phyloP scores from a whole-genome alignment of 2,329 filamentous ascomycete genomes.

The Coniochaeta sp. region DNA sequence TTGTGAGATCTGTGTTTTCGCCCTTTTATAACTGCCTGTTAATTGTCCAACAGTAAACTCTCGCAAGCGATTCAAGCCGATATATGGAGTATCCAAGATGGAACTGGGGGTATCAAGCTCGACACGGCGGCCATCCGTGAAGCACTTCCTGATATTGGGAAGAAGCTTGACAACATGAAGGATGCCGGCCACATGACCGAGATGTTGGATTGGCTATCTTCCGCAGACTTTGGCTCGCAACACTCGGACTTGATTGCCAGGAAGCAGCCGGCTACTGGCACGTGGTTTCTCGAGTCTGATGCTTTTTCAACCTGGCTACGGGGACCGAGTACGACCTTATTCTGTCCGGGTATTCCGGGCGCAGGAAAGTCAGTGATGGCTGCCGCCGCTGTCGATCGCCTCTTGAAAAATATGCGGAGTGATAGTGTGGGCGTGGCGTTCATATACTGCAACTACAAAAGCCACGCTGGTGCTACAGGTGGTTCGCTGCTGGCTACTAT shows the following conservation, averaged over 20 bases:
- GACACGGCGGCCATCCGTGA: no score
- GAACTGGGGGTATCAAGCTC: no score
- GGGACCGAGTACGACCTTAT: conserved; percentile 23
- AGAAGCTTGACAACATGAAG: not conserved
- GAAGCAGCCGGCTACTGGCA: conserved; percentile 30
- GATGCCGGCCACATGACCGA: not conserved
- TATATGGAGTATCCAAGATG: no score
- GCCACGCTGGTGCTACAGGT: conserved; percentile 25
- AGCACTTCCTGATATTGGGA: no score
- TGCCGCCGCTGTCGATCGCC: conserved; percentile 32
- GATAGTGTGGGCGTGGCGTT: conserved; percentile 30
- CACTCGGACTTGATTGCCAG: conserved; percentile 29
- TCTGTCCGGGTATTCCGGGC: conserved; percentile 39
- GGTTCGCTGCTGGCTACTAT: conserved; percentile 27
- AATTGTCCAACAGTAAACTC: no score
- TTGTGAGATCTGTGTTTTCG: no score
- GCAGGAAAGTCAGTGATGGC: conserved; percentile 41
- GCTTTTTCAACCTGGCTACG: conserved; percentile 27
- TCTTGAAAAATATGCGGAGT: conserved; percentile 22
- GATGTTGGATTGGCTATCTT: conserved; percentile 5
- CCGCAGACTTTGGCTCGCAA: conserved; percentile 25
- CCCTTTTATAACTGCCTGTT: no score
- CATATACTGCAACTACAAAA: conserved; percentile 38
- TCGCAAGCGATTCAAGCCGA: no score
- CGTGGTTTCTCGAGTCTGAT: conserved; percentile 35